Evolutionary conservation across 2,329 filamentous ascomycete species (phyloP).

Genomic region (Mariannaea sp.): DNA sequence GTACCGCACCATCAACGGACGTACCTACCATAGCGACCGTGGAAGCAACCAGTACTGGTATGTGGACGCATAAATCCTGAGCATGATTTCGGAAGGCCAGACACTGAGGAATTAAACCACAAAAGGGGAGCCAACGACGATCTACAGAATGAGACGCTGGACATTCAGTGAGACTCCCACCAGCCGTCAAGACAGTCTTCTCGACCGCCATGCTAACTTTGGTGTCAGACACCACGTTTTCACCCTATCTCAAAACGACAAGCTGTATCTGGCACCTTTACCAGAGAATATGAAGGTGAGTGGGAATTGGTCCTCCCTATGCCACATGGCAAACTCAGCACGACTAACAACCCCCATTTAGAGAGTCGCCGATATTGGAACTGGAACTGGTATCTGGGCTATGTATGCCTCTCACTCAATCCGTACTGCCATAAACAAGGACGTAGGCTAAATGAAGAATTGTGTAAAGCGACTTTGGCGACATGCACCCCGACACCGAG

Average conservation of each 20-base stretch:
- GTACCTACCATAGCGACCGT: constrained; percentile 25
- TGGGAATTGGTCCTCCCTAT: background rate
- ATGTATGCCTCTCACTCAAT: background rate
- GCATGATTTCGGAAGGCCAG: background rate
- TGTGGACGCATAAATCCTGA: background rate
- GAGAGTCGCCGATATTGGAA: background rate
- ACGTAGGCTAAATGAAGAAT: background rate
- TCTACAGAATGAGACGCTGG: constrained; percentile 18
- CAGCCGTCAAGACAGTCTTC: background rate
- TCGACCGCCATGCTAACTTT: background rate
- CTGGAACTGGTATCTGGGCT: constrained; percentile 2
- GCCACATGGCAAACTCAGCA: no score
- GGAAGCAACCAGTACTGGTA: constrained; percentile 22
- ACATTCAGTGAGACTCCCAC: constrained; percentile 21
- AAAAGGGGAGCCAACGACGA: constrained; percentile 25
- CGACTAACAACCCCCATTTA: background rate
- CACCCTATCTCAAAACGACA: constrained; percentile 16
- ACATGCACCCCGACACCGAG: background rate
- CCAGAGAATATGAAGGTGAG: constrained; percentile 16
- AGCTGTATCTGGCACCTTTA: constrained; percentile 21
- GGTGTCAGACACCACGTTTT: constrained; percentile 19
- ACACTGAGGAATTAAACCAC: background rate
- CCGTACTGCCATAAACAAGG: background rate
- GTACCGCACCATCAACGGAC: constrained; percentile 22
- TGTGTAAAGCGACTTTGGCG: background rate